Percentiles rank a stretch among this genome's conserved stretches.
Conservation (phyloP, 2,329 filamentous ascomycete species). For the Arthrobotrys entomopaga region DNA sequence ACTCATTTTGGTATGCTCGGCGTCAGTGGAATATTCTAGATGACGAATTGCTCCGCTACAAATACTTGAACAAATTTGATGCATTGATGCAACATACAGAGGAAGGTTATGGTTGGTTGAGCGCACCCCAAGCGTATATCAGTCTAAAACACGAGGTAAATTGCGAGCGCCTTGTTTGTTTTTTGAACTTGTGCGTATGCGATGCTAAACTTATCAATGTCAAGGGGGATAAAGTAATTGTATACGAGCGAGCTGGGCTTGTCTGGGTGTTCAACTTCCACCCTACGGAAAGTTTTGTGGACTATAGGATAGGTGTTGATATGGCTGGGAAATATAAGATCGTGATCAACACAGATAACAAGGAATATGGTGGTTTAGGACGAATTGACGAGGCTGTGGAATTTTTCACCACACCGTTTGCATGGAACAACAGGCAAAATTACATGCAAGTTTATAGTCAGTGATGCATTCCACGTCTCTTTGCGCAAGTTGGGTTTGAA, state of each 20-base stretch:
- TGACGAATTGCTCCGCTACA: conserved; percentile 84
- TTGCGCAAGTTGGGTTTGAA: neutral
- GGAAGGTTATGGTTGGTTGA: conserved; percentile 89
- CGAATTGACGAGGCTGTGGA: conserved; percentile 81
- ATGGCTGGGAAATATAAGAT: conserved; percentile 84
- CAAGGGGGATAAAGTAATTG: conserved; percentile 83
- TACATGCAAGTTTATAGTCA: conserved; percentile 84
- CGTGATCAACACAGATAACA: conserved; percentile 81
- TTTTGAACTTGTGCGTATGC: neutral
- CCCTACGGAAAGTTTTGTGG: conserved; percentile 81
- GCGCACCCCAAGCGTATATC: conserved; percentile 85
- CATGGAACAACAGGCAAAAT: conserved; percentile 90
- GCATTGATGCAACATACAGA: conserved; percentile 88
- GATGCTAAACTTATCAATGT: neutral
- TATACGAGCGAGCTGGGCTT: conserved; percentile 90
- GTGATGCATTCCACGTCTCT: conserved; percentile 2
- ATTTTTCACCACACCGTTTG: conserved; percentile 90
- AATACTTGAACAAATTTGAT: conserved; percentile 93
- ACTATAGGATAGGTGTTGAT: conserved; percentile 92
- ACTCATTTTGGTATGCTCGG: conserved; percentile 93
- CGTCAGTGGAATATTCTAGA: conserved; percentile 93
- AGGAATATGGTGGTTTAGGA: conserved; percentile 80
- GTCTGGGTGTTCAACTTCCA: conserved; percentile 98
- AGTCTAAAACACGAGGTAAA: conserved; percentile 85
- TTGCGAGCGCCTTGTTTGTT: neutral